These are phyloP conservation scores for Colletotrichum musicola DNA, from an alignment of 2,329 filamentous ascomycete species.

Conservation along the genomic window DNA sequence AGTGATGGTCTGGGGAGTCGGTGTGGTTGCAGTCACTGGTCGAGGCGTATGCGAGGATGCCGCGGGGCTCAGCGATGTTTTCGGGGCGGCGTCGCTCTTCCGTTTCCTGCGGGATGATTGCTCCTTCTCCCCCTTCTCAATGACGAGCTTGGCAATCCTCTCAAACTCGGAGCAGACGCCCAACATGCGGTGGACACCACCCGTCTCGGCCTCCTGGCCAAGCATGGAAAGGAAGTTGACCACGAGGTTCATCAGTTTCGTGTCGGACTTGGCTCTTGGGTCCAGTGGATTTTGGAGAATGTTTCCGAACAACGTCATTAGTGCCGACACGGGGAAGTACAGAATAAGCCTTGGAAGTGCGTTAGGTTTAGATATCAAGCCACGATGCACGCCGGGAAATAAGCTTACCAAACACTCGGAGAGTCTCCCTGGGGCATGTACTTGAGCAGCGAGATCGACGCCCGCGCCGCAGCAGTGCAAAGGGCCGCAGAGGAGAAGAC, in stretches of 20 bases:
- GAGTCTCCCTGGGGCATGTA: conserved; percentile 97
- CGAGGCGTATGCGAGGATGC: conserved; percentile 48
- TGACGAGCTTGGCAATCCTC: conserved; percentile 88
- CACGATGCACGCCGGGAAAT: not conserved
- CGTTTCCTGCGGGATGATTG: conserved; percentile 84
- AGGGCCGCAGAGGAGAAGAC: conserved; percentile 95
- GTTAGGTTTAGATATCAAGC: conserved; percentile 26
- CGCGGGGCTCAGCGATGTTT: conserved; percentile 40
- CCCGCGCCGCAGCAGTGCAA: conserved; percentile 91
- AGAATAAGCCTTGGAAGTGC: conserved; percentile 78
- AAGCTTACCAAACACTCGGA: conserved; percentile 88
- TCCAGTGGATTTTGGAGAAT: conserved; percentile 96
- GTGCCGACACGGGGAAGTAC: conserved; percentile 95
- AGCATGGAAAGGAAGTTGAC: conserved; percentile 92
- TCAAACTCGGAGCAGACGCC: conserved; percentile 97
- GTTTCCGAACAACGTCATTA: conserved; percentile 96
- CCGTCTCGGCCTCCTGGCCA: conserved; percentile 88
- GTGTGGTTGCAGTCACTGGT: conserved; percentile 45
- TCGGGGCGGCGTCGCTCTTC: conserved; percentile 72
- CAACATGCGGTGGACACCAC: conserved; percentile 93
- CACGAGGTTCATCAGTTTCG: conserved; percentile 91
- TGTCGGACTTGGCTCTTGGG: conserved; percentile 86
- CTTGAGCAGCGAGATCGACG: conserved; percentile 93
- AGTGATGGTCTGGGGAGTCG: conserved; percentile 44
- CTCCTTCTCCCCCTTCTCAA: conserved; percentile 93